Conservation (phyloP, 129 eudicot genomes). For the Chrysanthemum seticuspe region DNA sequence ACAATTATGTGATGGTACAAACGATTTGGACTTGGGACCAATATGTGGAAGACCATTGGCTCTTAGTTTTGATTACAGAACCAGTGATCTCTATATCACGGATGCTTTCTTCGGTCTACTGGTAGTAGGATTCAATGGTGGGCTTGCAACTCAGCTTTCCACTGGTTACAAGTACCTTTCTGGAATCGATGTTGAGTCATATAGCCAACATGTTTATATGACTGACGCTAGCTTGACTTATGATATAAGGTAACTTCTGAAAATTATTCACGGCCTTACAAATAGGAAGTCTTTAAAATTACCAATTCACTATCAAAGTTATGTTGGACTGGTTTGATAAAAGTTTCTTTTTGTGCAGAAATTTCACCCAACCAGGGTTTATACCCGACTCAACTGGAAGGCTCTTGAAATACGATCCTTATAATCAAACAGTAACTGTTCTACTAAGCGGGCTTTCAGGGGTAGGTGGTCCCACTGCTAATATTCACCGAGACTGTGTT, state of each 20-base stretch:
- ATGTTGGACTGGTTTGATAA: too few species aligned
- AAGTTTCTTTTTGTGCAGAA: too few species aligned
- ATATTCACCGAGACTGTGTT: constrained; percentile 16
- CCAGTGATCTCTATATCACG: constrained; percentile 31
- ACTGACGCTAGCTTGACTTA: constrained; percentile 28
- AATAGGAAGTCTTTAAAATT: too few species aligned
- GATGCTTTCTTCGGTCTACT: constrained; percentile 32
- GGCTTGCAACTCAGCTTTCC: constrained; percentile 33
- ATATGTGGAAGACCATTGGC: constrained; percentile 43
- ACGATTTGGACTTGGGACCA: constrained; percentile 23
- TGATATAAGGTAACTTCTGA: constrained; percentile 18
- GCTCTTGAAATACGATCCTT: constrained; percentile 22
- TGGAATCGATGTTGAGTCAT: constrained; percentile 32
- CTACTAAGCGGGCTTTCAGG: constrained; percentile 26
- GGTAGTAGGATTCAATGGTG: constrained; percentile 35
- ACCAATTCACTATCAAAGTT: too few species aligned
- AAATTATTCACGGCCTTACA: too few species aligned
- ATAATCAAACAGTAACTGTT: constrained; percentile 13
- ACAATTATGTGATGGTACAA: constrained; percentile 34
- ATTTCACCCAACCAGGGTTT: constrained; percentile 5
- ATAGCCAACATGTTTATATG: constrained; percentile 22
- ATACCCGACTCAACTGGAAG: constrained; percentile 35
- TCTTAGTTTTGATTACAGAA: constrained; percentile 32
- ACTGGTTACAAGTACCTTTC: constrained; percentile 21
- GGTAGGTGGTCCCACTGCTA: constrained; percentile 24